Conservation (phyloP, 345 rosid species). For the Linum trigynum region DNA sequence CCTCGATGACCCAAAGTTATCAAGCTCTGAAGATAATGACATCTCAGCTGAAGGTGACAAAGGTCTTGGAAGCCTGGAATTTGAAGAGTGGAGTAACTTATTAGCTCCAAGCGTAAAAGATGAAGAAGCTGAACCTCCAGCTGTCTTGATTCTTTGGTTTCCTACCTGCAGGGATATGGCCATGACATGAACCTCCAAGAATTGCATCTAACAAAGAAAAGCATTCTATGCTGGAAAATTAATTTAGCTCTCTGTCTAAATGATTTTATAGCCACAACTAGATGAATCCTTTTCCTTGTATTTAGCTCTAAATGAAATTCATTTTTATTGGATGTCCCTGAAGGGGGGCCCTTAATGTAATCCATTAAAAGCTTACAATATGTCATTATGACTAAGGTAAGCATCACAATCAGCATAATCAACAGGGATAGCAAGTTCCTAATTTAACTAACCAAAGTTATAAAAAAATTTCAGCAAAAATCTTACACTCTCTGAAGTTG, state of each 20-base stretch:
- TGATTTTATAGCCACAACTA: neutral
- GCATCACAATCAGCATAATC: neutral
- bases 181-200: constrained; percentile 35
- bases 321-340: too few relatives aligned
- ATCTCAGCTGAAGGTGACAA: constrained; percentile 37
- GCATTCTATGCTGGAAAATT: constrained; percentile 23
- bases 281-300: neutral
- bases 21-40: constrained; percentile 31
- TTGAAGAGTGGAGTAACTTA: constrained; percentile 30
- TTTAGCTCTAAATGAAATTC: neutral
- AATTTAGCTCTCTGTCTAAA: constrained; percentile 6
- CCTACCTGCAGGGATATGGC: constrained; percentile 39
- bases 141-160: constrained; percentile 37
- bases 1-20: constrained; percentile 40
- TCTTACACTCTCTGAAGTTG: constrained; percentile 65
- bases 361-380: neutral
- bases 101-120: constrained; percentile 44
- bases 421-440: neutral
- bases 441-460: neutral
- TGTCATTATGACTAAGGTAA: neutral
- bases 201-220: neutral
- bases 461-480: constrained; percentile 7
- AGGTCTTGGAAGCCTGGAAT: constrained; percentile 34
- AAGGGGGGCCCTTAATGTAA: too few relatives aligned
- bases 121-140: constrained; percentile 33